Evolutionary conservation across 1,139 yeast species (phyloP).

Genomic region (Protomyces macrosporus): DNA sequence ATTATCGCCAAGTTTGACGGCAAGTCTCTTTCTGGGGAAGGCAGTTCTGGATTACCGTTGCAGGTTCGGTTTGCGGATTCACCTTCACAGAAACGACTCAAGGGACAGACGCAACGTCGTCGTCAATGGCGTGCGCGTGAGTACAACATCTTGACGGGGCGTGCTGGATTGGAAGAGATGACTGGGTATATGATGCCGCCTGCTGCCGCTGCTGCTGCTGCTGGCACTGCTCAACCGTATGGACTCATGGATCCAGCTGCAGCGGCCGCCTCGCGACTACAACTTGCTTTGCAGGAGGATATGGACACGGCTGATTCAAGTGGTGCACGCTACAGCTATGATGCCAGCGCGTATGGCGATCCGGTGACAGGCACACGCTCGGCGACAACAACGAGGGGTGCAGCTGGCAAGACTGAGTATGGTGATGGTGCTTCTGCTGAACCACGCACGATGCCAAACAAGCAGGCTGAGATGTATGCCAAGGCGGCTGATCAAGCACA

Average conservation of each 20-base stretch:
- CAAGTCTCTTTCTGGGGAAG: conserved; percentile 23
- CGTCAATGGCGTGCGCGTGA: conserved; percentile 35
- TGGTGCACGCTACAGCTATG: not conserved
- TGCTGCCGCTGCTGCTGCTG: not conserved
- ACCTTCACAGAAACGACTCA: conserved; percentile 30
- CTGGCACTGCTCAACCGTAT: not conserved
- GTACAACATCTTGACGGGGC: conserved; percentile 29
- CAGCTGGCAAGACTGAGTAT: not conserved
- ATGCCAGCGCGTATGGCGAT: not conserved
- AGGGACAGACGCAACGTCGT: conserved; percentile 32
- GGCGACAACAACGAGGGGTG: too few species aligned
- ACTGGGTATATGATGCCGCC: not conserved
- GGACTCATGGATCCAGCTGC: not conserved
- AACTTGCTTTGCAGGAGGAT: not conserved
- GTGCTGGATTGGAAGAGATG: not conserved
- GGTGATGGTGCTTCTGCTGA: not conserved
- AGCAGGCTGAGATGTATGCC: not conserved
- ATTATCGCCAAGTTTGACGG: conserved; percentile 32
- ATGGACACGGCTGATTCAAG: not conserved
- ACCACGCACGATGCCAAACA: not conserved
- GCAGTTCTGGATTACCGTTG: conserved; percentile 31
- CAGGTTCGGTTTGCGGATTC: conserved; percentile 35
- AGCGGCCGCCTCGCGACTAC: too few species aligned
- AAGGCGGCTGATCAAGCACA: not conserved
- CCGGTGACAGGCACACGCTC: too few species aligned